Percentiles rank a stretch among this genome's conserved stretches.
These are phyloP conservation scores for Tuber brumale DNA, from an alignment of 495 filamentous ascomycete species.

Conservation along the genomic window DNA sequence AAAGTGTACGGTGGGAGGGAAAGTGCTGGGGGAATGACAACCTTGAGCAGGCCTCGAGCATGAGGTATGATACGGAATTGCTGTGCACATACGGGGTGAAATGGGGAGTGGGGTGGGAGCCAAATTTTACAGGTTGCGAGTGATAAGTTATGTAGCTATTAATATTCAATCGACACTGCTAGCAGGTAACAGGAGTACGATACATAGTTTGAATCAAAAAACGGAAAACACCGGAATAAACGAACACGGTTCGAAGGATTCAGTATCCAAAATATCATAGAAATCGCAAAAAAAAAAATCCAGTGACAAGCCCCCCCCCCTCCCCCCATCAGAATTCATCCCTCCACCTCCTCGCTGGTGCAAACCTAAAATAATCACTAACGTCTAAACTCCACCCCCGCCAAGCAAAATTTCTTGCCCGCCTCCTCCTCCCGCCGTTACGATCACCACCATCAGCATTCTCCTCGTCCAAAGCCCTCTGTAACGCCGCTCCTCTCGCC, in stretches of 20 bases:
- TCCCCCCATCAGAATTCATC: neutral
- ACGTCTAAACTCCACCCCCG: neutral
- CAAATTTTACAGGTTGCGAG: neutral
- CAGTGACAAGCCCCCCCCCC: neutral
- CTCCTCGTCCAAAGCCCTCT: neutral
- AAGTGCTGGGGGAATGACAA: neutral
- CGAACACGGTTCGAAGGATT: neutral
- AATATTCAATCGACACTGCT: neutral
- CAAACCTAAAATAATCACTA: neutral
- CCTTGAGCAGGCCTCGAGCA: neutral
- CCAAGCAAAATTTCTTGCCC: neutral
- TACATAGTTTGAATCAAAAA: neutral
- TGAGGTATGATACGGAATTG: neutral
- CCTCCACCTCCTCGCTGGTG: neutral
- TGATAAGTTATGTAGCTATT: neutral
- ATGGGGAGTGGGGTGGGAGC: neutral
- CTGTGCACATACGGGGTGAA: neutral
- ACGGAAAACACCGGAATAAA: neutral
- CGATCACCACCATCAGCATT: neutral
- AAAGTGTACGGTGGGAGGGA: neutral
- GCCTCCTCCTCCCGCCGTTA: neutral
- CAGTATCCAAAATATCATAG: neutral
- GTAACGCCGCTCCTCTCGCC: neutral
- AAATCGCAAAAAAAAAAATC: neutral
- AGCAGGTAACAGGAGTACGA: neutral